Conservation (phyloP, 768 basidiomycete genomes). For the Psilocybe subaeruginosa region DNA sequence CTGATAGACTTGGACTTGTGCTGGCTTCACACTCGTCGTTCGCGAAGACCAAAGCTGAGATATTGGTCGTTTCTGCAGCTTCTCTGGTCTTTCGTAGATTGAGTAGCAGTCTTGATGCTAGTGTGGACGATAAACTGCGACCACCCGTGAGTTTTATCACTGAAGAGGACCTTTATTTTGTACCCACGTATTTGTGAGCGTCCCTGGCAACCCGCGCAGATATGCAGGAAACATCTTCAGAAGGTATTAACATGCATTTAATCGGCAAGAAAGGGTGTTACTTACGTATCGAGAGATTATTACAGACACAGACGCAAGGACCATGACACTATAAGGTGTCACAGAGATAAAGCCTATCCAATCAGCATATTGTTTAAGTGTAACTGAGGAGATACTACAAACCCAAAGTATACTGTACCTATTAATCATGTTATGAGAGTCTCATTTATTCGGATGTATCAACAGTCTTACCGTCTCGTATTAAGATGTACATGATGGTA, state of each 20-base stretch:
- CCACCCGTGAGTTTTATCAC: too few relatives aligned
- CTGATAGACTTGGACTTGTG: too few relatives aligned
- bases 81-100: slow-evolving; percentile 2
- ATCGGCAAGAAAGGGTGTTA: too few relatives aligned
- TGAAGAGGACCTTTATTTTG: too few relatives aligned
- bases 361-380: too few relatives aligned
- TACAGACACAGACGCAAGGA: not conserved
- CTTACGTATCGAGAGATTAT: slow-evolving; percentile 4
- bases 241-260: too few relatives aligned
- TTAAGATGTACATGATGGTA: not conserved
- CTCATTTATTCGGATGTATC: not conserved
- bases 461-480: slow-evolving; percentile 8
- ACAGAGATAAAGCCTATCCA: too few relatives aligned
- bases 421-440: not conserved
- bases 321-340: not conserved
- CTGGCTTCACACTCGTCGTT: not conserved
- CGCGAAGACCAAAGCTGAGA: not conserved
- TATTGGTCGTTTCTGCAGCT: not conserved
- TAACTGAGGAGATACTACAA: not conserved
- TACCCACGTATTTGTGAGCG: not conserved
- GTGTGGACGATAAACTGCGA: not conserved
- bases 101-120: slow-evolving; percentile 4
- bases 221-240: slow-evolving; percentile 3
- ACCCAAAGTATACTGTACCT: slow-evolving; percentile 11
- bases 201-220: not conserved